Conservation (phyloP, 1,284 basidiomycete genomes). For the Cutaneotrichosporon mucoides region DNA sequence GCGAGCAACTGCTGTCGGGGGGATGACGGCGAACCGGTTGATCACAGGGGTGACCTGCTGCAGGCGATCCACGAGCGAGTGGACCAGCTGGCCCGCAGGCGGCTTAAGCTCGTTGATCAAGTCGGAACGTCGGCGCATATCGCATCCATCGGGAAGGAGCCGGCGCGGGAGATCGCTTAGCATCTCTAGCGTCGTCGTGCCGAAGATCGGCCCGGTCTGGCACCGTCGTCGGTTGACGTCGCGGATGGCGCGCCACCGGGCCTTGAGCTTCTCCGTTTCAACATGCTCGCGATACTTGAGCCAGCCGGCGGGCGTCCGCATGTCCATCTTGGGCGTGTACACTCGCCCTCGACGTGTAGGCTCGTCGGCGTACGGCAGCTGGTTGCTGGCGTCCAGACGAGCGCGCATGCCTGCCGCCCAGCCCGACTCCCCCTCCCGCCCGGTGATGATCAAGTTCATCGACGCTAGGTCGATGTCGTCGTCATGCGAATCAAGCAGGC, state of each 20-base stretch:
- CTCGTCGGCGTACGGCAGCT: conserved; percentile 60
- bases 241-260: conserved; percentile 65
- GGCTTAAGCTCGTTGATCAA: conserved; percentile 48
- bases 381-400: conserved; percentile 65
- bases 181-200: conserved; percentile 58
- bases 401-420: conserved; percentile 57
- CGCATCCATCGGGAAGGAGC: conserved; percentile 59
- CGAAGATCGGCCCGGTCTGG: conserved; percentile 59
- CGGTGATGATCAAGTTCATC: conserved; percentile 64
- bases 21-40: conserved; percentile 76
- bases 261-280: conserved; percentile 56
- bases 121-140: conserved; percentile 42
- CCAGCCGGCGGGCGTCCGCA: conserved; percentile 71
- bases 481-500: conserved; percentile 53
- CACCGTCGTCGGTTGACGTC: conserved; percentile 78
- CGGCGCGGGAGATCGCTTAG: conserved; percentile 51
- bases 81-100: conserved; percentile 53
- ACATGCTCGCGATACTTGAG: conserved; percentile 59
- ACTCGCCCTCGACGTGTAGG: conserved; percentile 49
- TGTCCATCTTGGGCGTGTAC: conserved; percentile 61
- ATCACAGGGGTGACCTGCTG: conserved; percentile 58
- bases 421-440: conserved; percentile 50
- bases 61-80: conserved; percentile 63
- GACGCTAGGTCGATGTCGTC: conserved; percentile 61
- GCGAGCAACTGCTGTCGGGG: conserved; percentile 71